Evolutionary conservation across 139 green algal genomes (phyloP), one percentile per base, ranked within the genome.

Genomic region (Tetradesmus lagerheimii): DNA sequence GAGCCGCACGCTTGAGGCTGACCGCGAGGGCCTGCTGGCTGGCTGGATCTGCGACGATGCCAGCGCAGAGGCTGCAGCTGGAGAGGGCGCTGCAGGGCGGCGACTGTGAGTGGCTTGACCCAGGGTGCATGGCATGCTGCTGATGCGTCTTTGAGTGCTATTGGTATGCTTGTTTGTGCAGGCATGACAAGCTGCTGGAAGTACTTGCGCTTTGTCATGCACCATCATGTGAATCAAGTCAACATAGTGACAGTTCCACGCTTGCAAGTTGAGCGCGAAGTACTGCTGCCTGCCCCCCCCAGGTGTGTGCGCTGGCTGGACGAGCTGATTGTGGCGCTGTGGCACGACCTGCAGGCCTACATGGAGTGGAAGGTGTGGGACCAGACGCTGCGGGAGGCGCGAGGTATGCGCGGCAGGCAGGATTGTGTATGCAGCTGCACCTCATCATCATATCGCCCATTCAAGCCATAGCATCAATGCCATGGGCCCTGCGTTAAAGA

Each of bases 351-450:
- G 57, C 80, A 84, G 62, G 87, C 78, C 2, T 87, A 91, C 53
- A 77, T 91, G 87, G 87, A 91, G 78, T 91, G 87, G 87, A 85
- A 86, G 57, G 77, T 86, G 77, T 71, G 39, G 77, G 87, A 91
- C 43, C 87, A 91, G 53, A 81, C 53, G 9, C 62, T 91, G 37
- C 62, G 31, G 4, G 78, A 90, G 75, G 25, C 80, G 15, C 39
- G 87, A 80, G 87, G 87, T 90, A 76, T 31, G 86, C 39, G 34
- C 23, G n/a, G 8, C 0, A 35, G 86, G 53, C 64, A 82, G 64
- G 16, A 9, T 53, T 50, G 83, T 23, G 27, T 8, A 38, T 57
- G n/a, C n/a, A 31, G 82, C 80, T 38, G 43, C 45, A 14, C 16
- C 20, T 83, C 6, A 34, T 34, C 37, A 45, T n/a, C n/a, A n/a